These are phyloP conservation scores for Nakazawaea molendinolei DNA, from an alignment of 805 yeast species.

Conservation along the genomic window DNA sequence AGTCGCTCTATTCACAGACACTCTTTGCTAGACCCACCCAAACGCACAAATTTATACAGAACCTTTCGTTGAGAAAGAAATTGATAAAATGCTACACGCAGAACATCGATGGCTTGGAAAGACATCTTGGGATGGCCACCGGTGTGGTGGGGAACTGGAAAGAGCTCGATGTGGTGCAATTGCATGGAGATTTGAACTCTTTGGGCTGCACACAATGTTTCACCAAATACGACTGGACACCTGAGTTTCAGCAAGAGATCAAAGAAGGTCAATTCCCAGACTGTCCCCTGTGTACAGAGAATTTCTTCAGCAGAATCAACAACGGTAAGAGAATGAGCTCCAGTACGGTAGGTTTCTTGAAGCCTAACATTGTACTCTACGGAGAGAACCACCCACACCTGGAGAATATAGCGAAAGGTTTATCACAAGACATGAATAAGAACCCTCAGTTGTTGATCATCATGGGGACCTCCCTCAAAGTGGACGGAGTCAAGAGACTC, in stretches of 20 bases:
- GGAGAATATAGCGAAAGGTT: conserved; percentile 67
- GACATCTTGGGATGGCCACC: conserved; percentile 51
- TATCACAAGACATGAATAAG: conserved; percentile 55
- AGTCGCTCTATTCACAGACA: conserved; percentile 60
- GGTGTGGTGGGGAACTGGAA: conserved; percentile 54
- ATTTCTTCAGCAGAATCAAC: conserved; percentile 47
- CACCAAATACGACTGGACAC: conserved; percentile 53
- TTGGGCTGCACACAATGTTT: conserved; percentile 74
- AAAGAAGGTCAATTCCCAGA: conserved; percentile 65
- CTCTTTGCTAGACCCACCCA: conserved; percentile 69
- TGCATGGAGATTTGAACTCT: conserved; percentile 82
- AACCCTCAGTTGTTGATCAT: conserved; percentile 78
- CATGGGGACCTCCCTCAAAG: conserved; percentile 89
- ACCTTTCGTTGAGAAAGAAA: conserved; percentile 53
- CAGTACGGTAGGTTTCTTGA: conserved; percentile 63
- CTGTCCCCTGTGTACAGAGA: conserved; percentile 62
- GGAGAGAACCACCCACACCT: conserved; percentile 92
- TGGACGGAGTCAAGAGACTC: conserved; percentile 78
- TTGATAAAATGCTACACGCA: conserved; percentile 88
- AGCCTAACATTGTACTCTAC: conserved; percentile 88
- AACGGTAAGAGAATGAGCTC: conserved; percentile 73
- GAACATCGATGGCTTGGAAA: conserved; percentile 86
- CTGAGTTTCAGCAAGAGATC: conserved; percentile 37
- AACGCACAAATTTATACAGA: conserved; percentile 71
- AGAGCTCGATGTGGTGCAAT: conserved; percentile 69